These are phyloP conservation scores for Myriangium duriaei DNA, from an alignment of 2,329 filamentous ascomycete species.

Conservation along the genomic window DNA sequence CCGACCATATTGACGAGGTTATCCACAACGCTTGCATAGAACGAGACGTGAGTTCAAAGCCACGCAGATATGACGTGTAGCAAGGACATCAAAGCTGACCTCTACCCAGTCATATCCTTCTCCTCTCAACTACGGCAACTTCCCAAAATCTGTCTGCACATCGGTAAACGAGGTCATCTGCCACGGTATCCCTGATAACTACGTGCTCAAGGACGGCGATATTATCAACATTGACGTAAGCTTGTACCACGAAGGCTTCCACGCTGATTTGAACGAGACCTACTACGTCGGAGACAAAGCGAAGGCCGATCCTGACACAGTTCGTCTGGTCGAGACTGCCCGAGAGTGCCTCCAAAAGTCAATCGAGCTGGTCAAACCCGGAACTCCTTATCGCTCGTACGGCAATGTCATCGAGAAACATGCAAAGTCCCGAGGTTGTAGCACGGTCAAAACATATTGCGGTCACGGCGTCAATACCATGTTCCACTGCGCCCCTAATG, in stretches of 20 bases:
- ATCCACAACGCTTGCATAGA: conserved; percentile 93
- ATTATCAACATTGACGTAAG: conserved; percentile 96
- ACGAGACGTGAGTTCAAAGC: conserved; percentile 55
- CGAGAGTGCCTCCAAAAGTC: conserved; percentile 82
- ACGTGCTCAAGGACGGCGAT: conserved; percentile 77
- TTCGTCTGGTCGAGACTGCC: conserved; percentile 81
- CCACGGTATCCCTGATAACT: conserved; percentile 92
- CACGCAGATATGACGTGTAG: too few relatives aligned
- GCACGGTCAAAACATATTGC: conserved; percentile 90
- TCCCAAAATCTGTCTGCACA: conserved; percentile 96
- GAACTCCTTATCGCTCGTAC: conserved; percentile 82
- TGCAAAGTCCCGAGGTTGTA: conserved; percentile 73
- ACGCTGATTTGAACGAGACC: conserved; percentile 94
- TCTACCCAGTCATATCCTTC: conserved; percentile 77
- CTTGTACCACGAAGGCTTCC: conserved; percentile 86
- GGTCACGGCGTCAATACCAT: conserved; percentile 89
- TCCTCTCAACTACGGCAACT: conserved; percentile 86
- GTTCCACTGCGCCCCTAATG: conserved; percentile 87
- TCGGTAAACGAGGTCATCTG: conserved; percentile 96
- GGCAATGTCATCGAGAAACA: conserved; percentile 93
- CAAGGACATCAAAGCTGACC: too few relatives aligned
- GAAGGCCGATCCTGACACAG: conserved; percentile 67
- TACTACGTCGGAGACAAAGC: conserved; percentile 94
- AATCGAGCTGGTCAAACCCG: conserved; percentile 85
- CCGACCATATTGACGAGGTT: conserved; percentile 86